Conservation (phyloP, 805 yeast species). For the Barnettozyma siamensis region DNA sequence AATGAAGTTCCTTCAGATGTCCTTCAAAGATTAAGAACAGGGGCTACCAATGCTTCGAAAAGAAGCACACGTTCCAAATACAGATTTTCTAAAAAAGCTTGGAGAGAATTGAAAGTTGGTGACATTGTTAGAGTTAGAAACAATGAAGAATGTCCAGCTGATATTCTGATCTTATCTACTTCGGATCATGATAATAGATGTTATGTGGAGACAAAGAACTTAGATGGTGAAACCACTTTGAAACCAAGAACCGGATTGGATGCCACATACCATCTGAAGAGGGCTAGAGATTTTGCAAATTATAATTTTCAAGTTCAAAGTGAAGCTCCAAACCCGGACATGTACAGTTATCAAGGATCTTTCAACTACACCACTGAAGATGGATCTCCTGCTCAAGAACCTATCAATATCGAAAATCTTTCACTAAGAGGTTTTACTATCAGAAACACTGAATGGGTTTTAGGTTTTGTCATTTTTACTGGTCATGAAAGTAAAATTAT, state of each 20-base stretch:
- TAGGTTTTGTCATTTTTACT: constrained; percentile 69
- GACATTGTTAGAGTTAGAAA: constrained; percentile 65
- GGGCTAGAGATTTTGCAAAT: constrained; percentile 40
- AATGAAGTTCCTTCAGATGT: constrained; percentile 6
- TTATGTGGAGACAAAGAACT: constrained; percentile 70
- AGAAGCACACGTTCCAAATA: not conserved
- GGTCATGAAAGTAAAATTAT: constrained; percentile 77
- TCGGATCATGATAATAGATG: constrained; percentile 68
- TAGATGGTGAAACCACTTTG: constrained; percentile 78
- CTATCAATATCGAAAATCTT: constrained; percentile 62
- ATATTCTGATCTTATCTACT: constrained; percentile 56
- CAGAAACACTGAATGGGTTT: constrained; percentile 76
- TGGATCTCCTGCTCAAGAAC: constrained; percentile 36
- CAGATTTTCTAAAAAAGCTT: constrained; percentile 32
- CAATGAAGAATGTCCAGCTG: constrained; percentile 81
- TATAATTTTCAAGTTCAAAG: constrained; percentile 60
- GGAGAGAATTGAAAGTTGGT: constrained; percentile 73
- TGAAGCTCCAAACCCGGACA: constrained; percentile 76
- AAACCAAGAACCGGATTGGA: constrained; percentile 68
- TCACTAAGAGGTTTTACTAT: constrained; percentile 67
- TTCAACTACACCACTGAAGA: constrained; percentile 43
- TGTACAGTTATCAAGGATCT: constrained; percentile 71
- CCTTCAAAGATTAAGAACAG: constrained; percentile 5
- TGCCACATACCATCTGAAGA: constrained; percentile 43
- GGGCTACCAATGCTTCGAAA: constrained; percentile 3